Evolutionary conservation across 805 yeast species (phyloP).

Genomic region (Starmera caribaea): DNA sequence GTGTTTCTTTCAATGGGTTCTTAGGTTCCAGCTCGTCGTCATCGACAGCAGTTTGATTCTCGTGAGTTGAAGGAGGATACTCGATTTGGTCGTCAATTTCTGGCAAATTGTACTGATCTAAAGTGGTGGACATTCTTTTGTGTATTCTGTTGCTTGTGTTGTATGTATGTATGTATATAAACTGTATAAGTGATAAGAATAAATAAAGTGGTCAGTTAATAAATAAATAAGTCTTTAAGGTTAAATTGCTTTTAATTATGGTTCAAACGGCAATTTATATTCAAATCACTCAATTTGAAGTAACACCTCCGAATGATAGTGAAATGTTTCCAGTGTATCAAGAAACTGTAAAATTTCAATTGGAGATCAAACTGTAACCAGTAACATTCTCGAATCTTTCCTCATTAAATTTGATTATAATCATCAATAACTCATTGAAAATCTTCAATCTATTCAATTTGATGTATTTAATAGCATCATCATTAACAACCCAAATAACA

Average conservation of each 20-base stretch:
- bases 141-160: neutral
- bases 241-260: too few species aligned
- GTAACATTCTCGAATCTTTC: slow-evolving; percentile 69
- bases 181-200: too few species aligned
- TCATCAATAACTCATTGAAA: slow-evolving; percentile 53
- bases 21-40: slow-evolving; percentile 1
- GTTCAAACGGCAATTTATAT: too few species aligned
- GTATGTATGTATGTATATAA: too few species aligned
- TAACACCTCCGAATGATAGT: neutral
- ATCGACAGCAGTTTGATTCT: too few species aligned
- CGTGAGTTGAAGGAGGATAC: slow-evolving; percentile 1
- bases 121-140: slow-evolving; percentile 1
- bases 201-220: neutral
- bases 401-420: slow-evolving; percentile 53
- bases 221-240: neutral
- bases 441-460: slow-evolving; percentile 39
- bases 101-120: slow-evolving; percentile 6
- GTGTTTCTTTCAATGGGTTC: neutral
- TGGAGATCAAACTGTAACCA: slow-evolving; percentile 63
- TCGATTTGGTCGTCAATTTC: slow-evolving; percentile 6
- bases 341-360: slow-evolving; percentile 17
- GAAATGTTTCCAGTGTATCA: neutral
- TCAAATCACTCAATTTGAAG: too few species aligned
- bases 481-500: slow-evolving; percentile 59
- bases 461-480: slow-evolving; percentile 34